phyloP scores from a whole-genome alignment of 805 yeast genomes.

The Candida mattraensis region DNA sequence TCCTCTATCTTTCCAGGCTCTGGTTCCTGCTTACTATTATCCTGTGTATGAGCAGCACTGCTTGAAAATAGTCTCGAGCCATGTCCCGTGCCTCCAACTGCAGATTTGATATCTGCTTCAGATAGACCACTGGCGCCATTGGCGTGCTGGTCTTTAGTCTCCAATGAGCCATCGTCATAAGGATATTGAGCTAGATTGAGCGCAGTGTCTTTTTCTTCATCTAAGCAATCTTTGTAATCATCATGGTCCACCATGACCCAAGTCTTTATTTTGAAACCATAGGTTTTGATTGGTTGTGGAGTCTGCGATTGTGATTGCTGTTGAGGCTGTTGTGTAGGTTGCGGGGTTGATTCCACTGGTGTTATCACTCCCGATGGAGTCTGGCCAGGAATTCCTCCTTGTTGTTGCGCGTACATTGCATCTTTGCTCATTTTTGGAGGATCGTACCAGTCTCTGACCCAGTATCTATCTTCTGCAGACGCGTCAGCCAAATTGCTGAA shows the following conservation, averaged over 20 bases:
- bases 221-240: conserved; percentile 23
- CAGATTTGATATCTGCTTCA: conserved; percentile 42
- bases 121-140: conserved; percentile 28
- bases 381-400: conserved; percentile 12
- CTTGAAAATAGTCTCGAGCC: conserved; percentile 30
- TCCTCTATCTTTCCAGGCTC: neutral
- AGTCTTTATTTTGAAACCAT: conserved; percentile 34
- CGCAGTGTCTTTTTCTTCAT: conserved; percentile 34
- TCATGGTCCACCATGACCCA: conserved; percentile 30
- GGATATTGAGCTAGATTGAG: conserved; percentile 38
- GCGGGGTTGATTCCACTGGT: conserved; percentile 26
- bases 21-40: conserved; percentile 2
- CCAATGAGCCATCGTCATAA: conserved; percentile 26
- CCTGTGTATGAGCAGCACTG: conserved; percentile 32
- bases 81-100: conserved; percentile 40
- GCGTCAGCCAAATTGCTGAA: conserved; percentile 18
- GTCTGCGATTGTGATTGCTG: conserved; percentile 25
- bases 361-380: conserved; percentile 22
- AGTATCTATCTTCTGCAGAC: conserved; percentile 26
- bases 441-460: conserved; percentile 34
- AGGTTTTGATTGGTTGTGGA: conserved; percentile 28
- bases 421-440: conserved; percentile 30
- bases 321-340: conserved; percentile 22
- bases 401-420: conserved; percentile 8
- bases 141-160: conserved; percentile 8